Base-by-base conservation (phyloP, 306 rosid genomes). In the Malus sylvestris region DNA sequence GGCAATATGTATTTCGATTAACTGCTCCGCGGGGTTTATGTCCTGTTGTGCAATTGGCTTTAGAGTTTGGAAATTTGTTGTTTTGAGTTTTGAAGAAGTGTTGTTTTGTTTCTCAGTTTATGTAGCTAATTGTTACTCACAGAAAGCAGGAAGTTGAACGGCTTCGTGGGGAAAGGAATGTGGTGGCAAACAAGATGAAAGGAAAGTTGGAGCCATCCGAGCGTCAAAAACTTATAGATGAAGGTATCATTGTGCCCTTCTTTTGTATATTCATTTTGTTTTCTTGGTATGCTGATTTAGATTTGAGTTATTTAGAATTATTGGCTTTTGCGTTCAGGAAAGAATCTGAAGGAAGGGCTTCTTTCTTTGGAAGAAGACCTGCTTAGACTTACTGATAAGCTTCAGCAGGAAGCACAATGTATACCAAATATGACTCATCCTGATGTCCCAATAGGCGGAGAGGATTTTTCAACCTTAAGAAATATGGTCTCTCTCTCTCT, bases 131-230 rank as follows among this genome's bases (percentile, higher is more conserved):
- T 87, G 82, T 84, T 74, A 38, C 86, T 88, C 88, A 84, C 97
- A 92, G 98, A 83, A 77, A 87, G 83, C 98, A 95, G 99, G 99
- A 95, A 86, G 99, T 92, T 70, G 97, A 95, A 88, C 90, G 93
- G 82, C 85, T 95, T 76, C 96, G 99, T 3, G 93, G 84, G 53
- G 97, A 92, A 86, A 88, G 97, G 88, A 92, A 95, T 85, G 86
- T 46, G 5, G 96, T 95, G 44, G 99, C 99, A 27, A 95, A 83
- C 85, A 92, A 90, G 87, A 92, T 95, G 99, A 95, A 95, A 85
- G 97, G 93, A 63, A 89, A 95, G 87, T 69, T 95, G 78, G 99
- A 92, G 59, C 86, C 84, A 66, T 74, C 93, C 0, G 93, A 92
- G 72, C 97, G 96, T 52, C 96, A 90, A 78, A 88, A 79, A 40